phyloP scores from a whole-genome alignment of 345 rosid species.

The Lumnitzera racemosa region DNA sequence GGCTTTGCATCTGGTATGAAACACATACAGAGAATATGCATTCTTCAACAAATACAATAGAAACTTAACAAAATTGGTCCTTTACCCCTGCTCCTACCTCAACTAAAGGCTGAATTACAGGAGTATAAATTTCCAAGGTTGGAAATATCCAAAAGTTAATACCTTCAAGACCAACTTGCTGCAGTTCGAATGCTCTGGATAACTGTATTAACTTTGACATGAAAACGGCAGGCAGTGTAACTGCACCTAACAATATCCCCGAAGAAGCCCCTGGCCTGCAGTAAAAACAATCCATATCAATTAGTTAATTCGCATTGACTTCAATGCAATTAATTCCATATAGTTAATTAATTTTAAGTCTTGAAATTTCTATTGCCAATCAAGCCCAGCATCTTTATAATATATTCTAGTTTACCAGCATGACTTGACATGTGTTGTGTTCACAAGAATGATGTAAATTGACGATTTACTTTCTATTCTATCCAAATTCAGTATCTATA shows the following conservation, averaged over 20 bases:
- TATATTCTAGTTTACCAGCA: too few species aligned
- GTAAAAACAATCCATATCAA: constrained; percentile 3
- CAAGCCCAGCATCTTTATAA: too few species aligned
- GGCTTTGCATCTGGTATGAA: too few species aligned
- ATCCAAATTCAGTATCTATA: too few species aligned
- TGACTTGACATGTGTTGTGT: too few species aligned
- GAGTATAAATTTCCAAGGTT: neutral
- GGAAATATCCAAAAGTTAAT: neutral
- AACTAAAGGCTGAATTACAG: neutral
- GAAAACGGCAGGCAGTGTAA: constrained; percentile 72
- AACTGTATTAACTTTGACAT: constrained; percentile 71
- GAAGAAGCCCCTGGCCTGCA: constrained; percentile 78
- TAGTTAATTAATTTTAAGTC: neutral
- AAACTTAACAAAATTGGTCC: too few species aligned
- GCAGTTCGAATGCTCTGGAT: constrained; percentile 46
- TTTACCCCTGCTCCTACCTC: neutral
- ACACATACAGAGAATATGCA: neutral
- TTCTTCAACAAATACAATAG: constrained; percentile 3
- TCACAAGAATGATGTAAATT: too few species aligned
- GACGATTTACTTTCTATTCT: too few species aligned
- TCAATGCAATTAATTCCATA: neutral
- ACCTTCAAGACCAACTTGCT: constrained; percentile 53
- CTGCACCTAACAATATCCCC: constrained; percentile 79
- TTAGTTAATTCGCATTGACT: neutral
- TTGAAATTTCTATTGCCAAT: too few species aligned